Evolutionary conservation across 805 yeast genomes (phyloP), one percentile per base, ranked within the genome.

Genomic region (Wickerhamomyces strasburgensis): DNA sequence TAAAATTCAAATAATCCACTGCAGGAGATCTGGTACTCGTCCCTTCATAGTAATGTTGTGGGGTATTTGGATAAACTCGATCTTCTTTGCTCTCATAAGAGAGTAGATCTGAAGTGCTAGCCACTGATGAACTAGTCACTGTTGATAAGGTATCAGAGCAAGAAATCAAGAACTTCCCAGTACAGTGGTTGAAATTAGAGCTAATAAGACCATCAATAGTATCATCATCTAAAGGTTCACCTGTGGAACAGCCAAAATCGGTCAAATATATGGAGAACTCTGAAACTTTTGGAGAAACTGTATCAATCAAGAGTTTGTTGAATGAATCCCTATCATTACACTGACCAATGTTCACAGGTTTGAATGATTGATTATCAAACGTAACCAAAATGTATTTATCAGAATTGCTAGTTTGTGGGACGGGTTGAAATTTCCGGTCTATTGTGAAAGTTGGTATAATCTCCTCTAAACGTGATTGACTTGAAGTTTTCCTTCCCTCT

Each of bases 201-300:
- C 56, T 51, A 9, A 72, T 47, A 2, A 74, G 47, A 2, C 46
- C 43, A 2, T 62, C 62, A 3, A 80, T 39, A 2, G 70, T 48
- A 2, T 65, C 65, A 31, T 77, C 80, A 16, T 78, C 71, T 14
- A 83, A 48, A 0, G 77, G 65, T 5, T 63, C 71, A 19, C 88
- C 90, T 19, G 72, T 68, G 13, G 68, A 67, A 33, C 78, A 64
- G 15, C 78, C 76, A 54, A 78, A 75, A 35, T 86, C 95, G 0
- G 95, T 82, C 43, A 86, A 57, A 45, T 80, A 82, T 29, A 77
- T 65, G 0, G 68, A 54, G 23, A 58, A 36, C 10, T 55, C 54
- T 6, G 48, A 37, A 8, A 52, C 45, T 14, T 44, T 46, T 3
- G 58, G 51, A 4, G 49, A 47, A 14, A 78, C 48, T 2, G 61